Base-by-base conservation (phyloP, 495 filamentous ascomycete genomes). In the Aspergillus kassunensis region DNA sequence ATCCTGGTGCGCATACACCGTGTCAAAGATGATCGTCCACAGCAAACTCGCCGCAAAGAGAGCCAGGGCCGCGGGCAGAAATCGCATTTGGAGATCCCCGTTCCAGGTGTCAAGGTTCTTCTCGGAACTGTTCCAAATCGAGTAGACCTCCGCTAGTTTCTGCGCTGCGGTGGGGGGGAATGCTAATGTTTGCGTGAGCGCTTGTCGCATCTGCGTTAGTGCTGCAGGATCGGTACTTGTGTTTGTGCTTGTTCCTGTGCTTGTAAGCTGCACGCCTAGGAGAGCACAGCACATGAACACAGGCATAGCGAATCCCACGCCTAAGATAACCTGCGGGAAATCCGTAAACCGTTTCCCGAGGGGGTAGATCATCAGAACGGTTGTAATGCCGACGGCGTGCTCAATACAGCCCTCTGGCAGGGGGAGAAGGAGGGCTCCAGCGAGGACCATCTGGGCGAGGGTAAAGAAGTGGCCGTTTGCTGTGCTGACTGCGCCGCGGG, bases 11-110 rank as follows among this genome's bases (percentile, higher is more conserved):
- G 71, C 73, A 48, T 78, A 78, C 16, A 77, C 59, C 2, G 66
- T 75, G 51, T 78, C 77, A 56, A 71, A 77, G 10, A 68, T 65
- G 8, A 73, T 60, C 1, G 69, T 74, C 73, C 73, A 77, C 5
- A 70, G 15, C 4, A 69, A 36, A 40, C 66, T 23, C 0, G 67
- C 73, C 5, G 62, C 40, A 23, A 44, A 53, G 6, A 63, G 21
- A 40, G n/a, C 33, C 23, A 48, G 10, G 4, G 30, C 24, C 1
- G 44, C 37, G 12, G 20, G 15, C 4, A 41, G 1, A 7, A 20
- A 7, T 7, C 15, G 16, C 6, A 19, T 23, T 11, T 41, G n/a
- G 24, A 27, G 24, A 27, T 4, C 24, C 4, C 24, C 24, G 24
- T 27, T 9, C 24, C 24, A 4, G 9, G 24, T 27, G 9, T 4